Evolutionary conservation across 495 filamentous ascomycete genomes (phyloP).

Genomic region (Trichodelitschia bisporula): DNA sequence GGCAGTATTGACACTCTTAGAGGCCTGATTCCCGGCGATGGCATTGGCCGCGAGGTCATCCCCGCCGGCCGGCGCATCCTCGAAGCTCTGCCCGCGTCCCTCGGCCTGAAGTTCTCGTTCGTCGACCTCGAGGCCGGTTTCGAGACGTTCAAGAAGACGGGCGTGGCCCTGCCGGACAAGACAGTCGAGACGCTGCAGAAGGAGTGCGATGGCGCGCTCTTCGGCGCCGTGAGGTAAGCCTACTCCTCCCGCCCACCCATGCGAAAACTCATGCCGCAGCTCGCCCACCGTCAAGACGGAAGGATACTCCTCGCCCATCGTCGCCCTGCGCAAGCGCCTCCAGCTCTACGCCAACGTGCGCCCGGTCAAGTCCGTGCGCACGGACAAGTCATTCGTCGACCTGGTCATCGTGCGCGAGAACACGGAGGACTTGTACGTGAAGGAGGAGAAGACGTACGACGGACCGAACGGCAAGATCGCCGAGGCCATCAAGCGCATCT

Average conservation of each 20-base stretch:
- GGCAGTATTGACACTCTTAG: conserved; percentile 5
- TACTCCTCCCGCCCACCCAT: neutral
- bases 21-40: conserved; percentile 95
- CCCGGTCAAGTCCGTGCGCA: conserved; percentile 65
- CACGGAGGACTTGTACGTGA: conserved; percentile 96
- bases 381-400: conserved; percentile 46
- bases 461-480: conserved; percentile 58
- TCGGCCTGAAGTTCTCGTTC: conserved; percentile 83
- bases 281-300: conserved; percentile 72
- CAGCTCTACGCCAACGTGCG: conserved; percentile 95
- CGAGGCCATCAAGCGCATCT: conserved; percentile 93
- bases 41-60: conserved; percentile 96
- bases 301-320: conserved; percentile 93
- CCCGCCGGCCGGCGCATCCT: conserved; percentile 78
- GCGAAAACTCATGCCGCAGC: conserved; percentile 12
- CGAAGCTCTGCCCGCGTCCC: conserved; percentile 60
- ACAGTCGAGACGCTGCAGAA: conserved; percentile 64
- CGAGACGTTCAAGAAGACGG: conserved; percentile 73
- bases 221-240: conserved; percentile 62
- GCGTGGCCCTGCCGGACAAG: conserved; percentile 65
- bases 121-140: conserved; percentile 78
- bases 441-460: conserved; percentile 70
- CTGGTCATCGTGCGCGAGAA: conserved; percentile 97
- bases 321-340: conserved; percentile 84
- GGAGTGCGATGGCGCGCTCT: conserved; percentile 89